These are phyloP conservation scores for Podila horticola DNA, from an alignment of 192 early-diverging fungal species.

Conservation along the genomic window DNA sequence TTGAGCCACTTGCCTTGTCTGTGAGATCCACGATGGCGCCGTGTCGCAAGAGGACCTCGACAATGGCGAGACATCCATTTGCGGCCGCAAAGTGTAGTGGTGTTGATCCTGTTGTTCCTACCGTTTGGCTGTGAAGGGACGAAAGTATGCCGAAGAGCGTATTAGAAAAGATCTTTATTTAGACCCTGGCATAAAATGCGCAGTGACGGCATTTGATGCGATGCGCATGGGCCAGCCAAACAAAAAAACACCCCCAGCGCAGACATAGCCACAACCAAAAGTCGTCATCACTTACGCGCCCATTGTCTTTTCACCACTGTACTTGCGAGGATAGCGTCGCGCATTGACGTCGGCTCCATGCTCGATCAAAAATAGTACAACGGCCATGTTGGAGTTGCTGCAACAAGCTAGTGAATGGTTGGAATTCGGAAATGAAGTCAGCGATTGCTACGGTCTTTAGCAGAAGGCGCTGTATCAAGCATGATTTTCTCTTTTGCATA, in stretches of 20 bases:
- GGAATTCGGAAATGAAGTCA: background rate
- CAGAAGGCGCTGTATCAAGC: background rate
- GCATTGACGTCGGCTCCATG: conserved; percentile 78
- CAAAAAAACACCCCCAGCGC: background rate
- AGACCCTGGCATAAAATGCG: background rate
- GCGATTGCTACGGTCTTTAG: background rate
- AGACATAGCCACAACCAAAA: no score
- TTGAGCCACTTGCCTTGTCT: conserved; percentile 55
- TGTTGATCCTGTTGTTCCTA: conserved; percentile 74
- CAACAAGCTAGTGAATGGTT: conserved; percentile 39
- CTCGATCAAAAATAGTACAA: conserved; percentile 76
- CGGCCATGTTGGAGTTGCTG: conserved; percentile 65
- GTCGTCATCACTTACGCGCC: conserved; percentile 15
- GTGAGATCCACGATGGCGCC: conserved; percentile 68
- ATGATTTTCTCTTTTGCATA: conserved; percentile 23
- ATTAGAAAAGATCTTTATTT: background rate
- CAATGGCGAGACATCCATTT: conserved; percentile 70
- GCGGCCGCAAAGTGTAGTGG: conserved; percentile 88
- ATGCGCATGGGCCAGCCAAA: conserved; percentile 24
- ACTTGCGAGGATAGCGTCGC: conserved; percentile 54
- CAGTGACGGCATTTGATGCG: background rate
- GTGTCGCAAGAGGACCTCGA: conserved; percentile 68
- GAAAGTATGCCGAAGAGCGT: background rate
- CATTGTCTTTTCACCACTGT: conserved; percentile 33
- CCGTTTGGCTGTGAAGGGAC: conserved; percentile 31